Evolutionary conservation across 2,329 filamentous ascomycete genomes (phyloP), one percentile per base, ranked within the genome.

Genomic region (Hypomyces rosellus): DNA sequence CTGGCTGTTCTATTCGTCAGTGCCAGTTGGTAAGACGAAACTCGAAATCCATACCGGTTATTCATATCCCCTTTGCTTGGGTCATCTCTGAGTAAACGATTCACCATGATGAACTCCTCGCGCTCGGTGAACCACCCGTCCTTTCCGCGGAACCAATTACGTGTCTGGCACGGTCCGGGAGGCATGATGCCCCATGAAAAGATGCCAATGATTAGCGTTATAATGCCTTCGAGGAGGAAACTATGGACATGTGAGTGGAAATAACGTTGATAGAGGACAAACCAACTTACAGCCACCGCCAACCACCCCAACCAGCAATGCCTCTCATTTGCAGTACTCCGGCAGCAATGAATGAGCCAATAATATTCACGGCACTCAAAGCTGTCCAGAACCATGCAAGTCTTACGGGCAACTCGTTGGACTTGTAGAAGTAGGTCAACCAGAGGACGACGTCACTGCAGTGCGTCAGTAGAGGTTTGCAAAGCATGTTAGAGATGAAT

Each of bases 81-180:
- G 49, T 82, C 80, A 42, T 84, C 80, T 2, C 80, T 74, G 11
- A 71, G 59, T 2, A 72, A 61, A 1, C 82, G 70, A 51, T 82
- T 84, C n/a, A 82, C 78, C 15, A 82, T 70, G 47, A 82, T 82
- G 34, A 66, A 64, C 51, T 79, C 74, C 54, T 81, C 77, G 11
- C 59, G 71, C 46, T 75, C 73, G n/a, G 62, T 75, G 64, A 82
- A 82, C 79, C 80, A 82, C 4, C 75, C 71, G n/a, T 57, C 39
- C 34, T 72, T 71, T 14, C 78, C 78, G 11, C 79, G 74, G 58
- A 78, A 79, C 75, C 76, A 80, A 42, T 71, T 76, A 39, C 70
- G 71, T 0, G 80, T 83, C 54, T 76, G 72, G 7, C 67, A 70
- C 1, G 73, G 73, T 0, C 71, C 71, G 0, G 73, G 66, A 0